Percentiles rank a stretch among this genome's conserved stretches.
phyloP scores from a whole-genome alignment of 306 rosid genomes.

The Calophaca sinica region DNA sequence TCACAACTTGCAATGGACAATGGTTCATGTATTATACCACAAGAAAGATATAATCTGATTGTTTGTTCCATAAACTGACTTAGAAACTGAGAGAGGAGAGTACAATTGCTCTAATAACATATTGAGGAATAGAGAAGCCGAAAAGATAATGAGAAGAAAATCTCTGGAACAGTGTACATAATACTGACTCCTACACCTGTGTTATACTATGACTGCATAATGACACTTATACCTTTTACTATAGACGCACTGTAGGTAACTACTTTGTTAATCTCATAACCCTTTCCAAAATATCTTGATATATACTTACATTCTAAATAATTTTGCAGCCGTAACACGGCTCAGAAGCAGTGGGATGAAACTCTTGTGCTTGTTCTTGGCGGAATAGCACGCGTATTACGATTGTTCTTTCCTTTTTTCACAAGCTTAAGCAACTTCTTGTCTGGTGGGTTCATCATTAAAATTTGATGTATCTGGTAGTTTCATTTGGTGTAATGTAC shows the following conservation, averaged over 20 bases:
- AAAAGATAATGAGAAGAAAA: constrained; percentile 14
- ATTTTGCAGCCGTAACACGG: constrained; percentile 93
- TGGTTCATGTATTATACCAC: constrained; percentile 7
- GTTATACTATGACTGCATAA: constrained; percentile 29
- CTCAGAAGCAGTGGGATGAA: constrained; percentile 99
- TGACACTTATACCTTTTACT: not conserved
- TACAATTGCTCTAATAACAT: constrained; percentile 1
- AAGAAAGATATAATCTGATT: constrained; percentile 13
- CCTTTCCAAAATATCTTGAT: constrained; percentile 18
- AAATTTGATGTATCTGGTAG: constrained; percentile 41
- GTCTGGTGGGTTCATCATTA: constrained; percentile 72
- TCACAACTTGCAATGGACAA: constrained; percentile 29
- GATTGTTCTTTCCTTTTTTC: constrained; percentile 89
- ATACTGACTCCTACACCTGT: constrained; percentile 1
- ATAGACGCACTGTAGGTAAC: constrained; percentile 10
- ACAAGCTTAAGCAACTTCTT: constrained; percentile 78
- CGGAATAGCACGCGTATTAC: constrained; percentile 89
- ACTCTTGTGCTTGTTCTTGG: constrained; percentile 91
- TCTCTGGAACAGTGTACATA: not conserved
- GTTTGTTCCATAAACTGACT: constrained; percentile 1
- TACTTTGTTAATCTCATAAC: constrained; percentile 24
- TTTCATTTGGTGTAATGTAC: constrained; percentile 40
- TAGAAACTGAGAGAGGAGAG: constrained; percentile 4
- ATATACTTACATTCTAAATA: constrained; percentile 42
- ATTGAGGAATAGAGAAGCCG: constrained; percentile 4